Conservation (phyloP, 495 filamentous ascomycete species). For the Penicillium silybi region DNA sequence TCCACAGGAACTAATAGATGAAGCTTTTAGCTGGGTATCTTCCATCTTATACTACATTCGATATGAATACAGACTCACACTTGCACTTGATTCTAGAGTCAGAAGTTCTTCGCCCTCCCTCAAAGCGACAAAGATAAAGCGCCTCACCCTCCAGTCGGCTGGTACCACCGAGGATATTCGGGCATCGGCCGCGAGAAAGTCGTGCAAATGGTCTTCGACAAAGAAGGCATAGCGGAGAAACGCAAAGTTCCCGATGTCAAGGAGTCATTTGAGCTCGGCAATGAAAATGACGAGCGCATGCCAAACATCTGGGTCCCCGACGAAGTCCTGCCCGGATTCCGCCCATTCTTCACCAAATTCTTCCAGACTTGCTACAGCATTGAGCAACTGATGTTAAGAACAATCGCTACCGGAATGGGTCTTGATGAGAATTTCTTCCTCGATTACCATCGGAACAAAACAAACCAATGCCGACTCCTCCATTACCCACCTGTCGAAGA, state of each 20-base stretch:
- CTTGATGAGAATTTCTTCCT: conserved; percentile 38
- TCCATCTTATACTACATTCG: neutral
- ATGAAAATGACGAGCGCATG: conserved; percentile 39
- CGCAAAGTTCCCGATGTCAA: conserved; percentile 8
- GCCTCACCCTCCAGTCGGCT: conserved; percentile 1
- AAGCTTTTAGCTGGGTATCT: conserved; percentile 11
- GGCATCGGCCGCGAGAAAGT: conserved; percentile 7
- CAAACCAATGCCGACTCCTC: conserved; percentile 34
- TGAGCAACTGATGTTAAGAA: conserved; percentile 9
- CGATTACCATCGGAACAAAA: conserved; percentile 32
- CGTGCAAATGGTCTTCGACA: conserved; percentile 2
- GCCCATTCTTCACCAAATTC: conserved; percentile 45
- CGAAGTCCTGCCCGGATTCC: conserved; percentile 51
- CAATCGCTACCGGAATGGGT: conserved; percentile 32
- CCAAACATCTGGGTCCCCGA: conserved; percentile 58
- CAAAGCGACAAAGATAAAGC: conserved; percentile 29
- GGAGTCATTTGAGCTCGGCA: conserved; percentile 58
- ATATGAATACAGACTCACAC: neutral
- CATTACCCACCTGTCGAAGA: conserved; percentile 21
- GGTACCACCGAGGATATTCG: conserved; percentile 7
- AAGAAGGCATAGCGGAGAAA: conserved; percentile 2
- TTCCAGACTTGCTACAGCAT: conserved; percentile 10
- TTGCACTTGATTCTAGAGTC: neutral
- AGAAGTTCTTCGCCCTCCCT: conserved; percentile 25
- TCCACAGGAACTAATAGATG: conserved; percentile 5